Evolutionary conservation across 225 moss, liverwort and hornwort species (phyloP), one percentile per base, ranked within the genome.

Genomic region (Ulota crispa): DNA sequence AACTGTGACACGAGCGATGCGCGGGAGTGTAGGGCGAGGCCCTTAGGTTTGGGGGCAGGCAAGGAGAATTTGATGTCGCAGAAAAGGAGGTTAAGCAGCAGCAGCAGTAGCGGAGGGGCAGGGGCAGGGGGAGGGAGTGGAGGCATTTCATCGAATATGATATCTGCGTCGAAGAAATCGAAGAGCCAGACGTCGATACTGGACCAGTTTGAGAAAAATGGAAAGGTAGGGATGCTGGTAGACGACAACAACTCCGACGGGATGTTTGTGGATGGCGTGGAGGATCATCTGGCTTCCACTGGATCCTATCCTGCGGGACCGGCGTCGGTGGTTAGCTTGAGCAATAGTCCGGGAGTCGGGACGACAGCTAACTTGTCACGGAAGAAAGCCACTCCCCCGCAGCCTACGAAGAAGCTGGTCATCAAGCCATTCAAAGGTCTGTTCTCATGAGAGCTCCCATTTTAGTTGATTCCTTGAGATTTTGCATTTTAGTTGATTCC

Each of bases 331-430:
- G 72, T 83, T 20, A 77, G 34, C 0, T 60, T 91, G 78, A 86
- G 81, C 30, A 86, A 20, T 36, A 83, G 80, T 78, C 66, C 83
- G 10, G 85, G 84, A 70, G 82, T 86, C 37, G 97, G 95, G 47
- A 99, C 94, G 31, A 95, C 98, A 14, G 98, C 98, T 23, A 99
- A 99, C 74, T 87, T 99, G 54, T 95, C 98, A 13, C 88, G 98
- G 82, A 99, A 99, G 92, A 99, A 99, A 84, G 98, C 98, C 50
- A 99, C 98, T 21, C 98, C 93, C n/a, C 98, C 95, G 65, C 98
- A 95, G 78, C 98, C 98, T 26, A 91, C 90, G 65, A 93, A 93
- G 86, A 99, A 99, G 89, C 62, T 99, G 89, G 93, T 99, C 18
- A 99, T 99, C 80, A 99, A 99, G 83, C 98, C 98, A 28, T 99